Evolutionary conservation across 2,329 filamentous ascomycete species (phyloP).

Genomic region (Chaetomium olivaceum): DNA sequence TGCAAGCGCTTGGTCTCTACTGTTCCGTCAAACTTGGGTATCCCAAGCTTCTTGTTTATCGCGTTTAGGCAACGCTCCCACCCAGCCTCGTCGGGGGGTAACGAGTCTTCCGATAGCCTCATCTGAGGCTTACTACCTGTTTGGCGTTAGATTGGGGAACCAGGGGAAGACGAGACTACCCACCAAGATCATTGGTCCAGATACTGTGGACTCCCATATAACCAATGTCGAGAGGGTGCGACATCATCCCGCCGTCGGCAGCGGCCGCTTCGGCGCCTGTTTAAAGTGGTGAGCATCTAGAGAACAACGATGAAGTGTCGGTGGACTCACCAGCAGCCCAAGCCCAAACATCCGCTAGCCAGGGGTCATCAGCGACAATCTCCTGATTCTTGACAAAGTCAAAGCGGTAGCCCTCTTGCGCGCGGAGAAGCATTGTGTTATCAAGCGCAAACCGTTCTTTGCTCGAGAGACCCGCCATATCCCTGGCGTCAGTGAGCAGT

Average conservation of each 20-base stretch:
- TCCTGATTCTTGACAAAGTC: slow-evolving; percentile 64
- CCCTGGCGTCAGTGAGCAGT: slow-evolving; percentile 48
- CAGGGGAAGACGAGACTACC: slow-evolving; percentile 29
- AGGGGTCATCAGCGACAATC: slow-evolving; percentile 70
- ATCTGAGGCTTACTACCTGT: slow-evolving; percentile 51
- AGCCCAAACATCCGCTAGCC: slow-evolving; percentile 77
- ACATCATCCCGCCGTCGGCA: slow-evolving; percentile 68
- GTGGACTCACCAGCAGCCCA: slow-evolving; percentile 62
- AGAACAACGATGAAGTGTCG: background rate
- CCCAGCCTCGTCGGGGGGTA: slow-evolving; percentile 49
- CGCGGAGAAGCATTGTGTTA: slow-evolving; percentile 60
- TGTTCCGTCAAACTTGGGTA: slow-evolving; percentile 56
- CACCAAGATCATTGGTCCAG: slow-evolving; percentile 70
- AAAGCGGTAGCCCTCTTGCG: slow-evolving; percentile 63
- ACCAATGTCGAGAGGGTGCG: slow-evolving; percentile 67
- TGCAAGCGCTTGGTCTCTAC: slow-evolving; percentile 64
- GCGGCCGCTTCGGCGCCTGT: slow-evolving; percentile 64
- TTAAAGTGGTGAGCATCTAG: slow-evolving; percentile 31
- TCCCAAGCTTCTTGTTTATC: slow-evolving; percentile 58
- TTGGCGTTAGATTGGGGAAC: slow-evolving; percentile 25
- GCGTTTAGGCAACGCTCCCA: slow-evolving; percentile 65
- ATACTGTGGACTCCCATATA: slow-evolving; percentile 73
- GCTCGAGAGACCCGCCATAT: slow-evolving; percentile 49
- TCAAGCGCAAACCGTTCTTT: slow-evolving; percentile 56
- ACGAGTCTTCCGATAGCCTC: slow-evolving; percentile 49